Evolutionary conservation across 2,329 filamentous ascomycete species (phyloP), one percentile per base, ranked within the genome.

Genomic region (Colletotrichum destructivum): DNA sequence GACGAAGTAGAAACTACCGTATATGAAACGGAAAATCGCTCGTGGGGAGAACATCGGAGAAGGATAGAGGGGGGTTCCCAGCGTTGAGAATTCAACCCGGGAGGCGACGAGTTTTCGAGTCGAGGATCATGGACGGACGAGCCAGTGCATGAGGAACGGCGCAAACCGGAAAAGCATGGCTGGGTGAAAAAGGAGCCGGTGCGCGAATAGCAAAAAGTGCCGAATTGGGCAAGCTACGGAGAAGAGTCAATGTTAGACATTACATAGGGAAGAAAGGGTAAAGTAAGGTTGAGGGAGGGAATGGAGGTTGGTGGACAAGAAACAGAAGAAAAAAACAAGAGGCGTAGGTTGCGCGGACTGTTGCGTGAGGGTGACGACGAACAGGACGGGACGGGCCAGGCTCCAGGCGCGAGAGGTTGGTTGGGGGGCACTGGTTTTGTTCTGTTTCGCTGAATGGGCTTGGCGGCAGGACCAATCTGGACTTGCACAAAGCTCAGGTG

Each of bases 21-120:
- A 98, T 84, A 95, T 90, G 81, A 97, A 90, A 80, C 91, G 91
- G 81, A 93, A 94, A 78, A 95, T 83, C 73, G 91, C 86, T 75
- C 84, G 83, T 57, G 82, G 77, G 65, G 82, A 79, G 74, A 82
- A 81, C 83, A 86, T 85, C 75, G 77, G 64, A 38, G 44, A 18
- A 13, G 59, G 18, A 65, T 31, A 40, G 18, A 26, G 42, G 47
- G 65, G 59, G 72, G 46, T 70, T 49, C 67, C 73, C 59, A 68
- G 66, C 57, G 69, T 74, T 64, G 66, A 63, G 62, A 46, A 62
- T 23, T 72, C 63, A 63, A 71, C 69, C 64, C 73, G 73, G 74
- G 74, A 72, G 66, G 75, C 68, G 75, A 59, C 57, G 61, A 71
- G 70, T 56, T 73, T 73, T 60, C 60, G 49, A 54, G 66, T 59